Evolutionary conservation across 1,284 basidiomycete species (phyloP).

Genomic region (Tremellales sp.): DNA sequence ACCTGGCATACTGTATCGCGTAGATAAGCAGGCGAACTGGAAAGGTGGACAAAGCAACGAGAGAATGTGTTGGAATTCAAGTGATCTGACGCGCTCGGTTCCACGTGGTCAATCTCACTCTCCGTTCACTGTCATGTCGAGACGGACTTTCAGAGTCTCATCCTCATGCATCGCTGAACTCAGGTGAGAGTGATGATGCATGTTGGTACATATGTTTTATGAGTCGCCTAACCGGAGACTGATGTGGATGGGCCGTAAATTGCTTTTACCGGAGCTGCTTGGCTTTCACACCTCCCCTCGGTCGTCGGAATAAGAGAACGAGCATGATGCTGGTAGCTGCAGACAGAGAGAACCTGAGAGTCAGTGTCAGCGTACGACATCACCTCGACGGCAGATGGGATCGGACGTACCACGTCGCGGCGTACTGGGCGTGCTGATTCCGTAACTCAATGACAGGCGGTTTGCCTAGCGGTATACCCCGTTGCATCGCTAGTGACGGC

Average conservation of each 20-base stretch:
- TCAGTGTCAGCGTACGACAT: not conserved
- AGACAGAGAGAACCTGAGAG: slow-evolving; percentile 50
- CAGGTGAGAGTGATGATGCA: not conserved
- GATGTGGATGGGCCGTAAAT: not conserved
- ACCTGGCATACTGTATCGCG: slow-evolving; percentile 14
- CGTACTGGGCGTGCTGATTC: slow-evolving; percentile 93
- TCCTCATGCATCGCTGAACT: not conserved
- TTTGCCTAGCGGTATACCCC: slow-evolving; percentile 82
- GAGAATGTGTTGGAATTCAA: not conserved
- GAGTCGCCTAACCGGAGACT: not conserved
- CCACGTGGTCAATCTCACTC: not conserved
- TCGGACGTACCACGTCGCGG: slow-evolving; percentile 74
- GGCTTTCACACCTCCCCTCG: slow-evolving; percentile 19
- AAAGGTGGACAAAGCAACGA: not conserved
- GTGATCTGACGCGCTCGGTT: not conserved
- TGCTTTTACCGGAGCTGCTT: slow-evolving; percentile 5
- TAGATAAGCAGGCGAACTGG: not conserved
- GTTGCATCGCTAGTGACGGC: slow-evolving; percentile 62
- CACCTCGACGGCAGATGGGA: not conserved
- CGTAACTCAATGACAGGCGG: slow-evolving; percentile 80
- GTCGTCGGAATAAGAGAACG: slow-evolving; percentile 40
- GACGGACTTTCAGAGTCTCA: not conserved
- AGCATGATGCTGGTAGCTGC: slow-evolving; percentile 51
- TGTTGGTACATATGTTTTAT: not conserved
- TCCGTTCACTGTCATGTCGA: not conserved